Evolutionary conservation across 208 protist species (phyloP).

Genomic region (Porcisia deanei): DNA sequence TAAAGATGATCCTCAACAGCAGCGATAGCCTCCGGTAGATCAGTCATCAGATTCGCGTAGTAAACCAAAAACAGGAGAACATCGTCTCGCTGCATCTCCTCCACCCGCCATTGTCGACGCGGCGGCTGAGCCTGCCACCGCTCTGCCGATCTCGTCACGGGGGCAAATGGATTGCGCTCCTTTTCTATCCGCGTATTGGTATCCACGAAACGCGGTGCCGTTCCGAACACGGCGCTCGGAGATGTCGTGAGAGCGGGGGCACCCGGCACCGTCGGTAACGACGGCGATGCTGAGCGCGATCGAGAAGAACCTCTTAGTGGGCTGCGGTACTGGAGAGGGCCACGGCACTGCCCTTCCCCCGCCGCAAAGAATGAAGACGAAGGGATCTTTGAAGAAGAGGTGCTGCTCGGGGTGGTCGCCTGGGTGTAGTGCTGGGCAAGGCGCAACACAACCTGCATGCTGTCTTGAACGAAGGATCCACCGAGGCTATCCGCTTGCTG

Average conservation of each 20-base stretch:
- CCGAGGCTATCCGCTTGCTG: constrained; percentile 39
- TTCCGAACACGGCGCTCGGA: constrained; percentile 28
- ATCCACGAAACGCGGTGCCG: constrained; percentile 14
- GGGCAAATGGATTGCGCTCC: constrained; percentile 48
- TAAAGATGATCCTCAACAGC: constrained; percentile 58
- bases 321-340: no score
- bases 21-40: constrained; percentile 43
- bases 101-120: constrained; percentile 39
- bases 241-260: background rate
- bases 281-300: constrained; percentile 5
- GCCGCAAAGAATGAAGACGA: constrained; percentile 1
- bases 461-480: constrained; percentile 49
- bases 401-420: background rate
- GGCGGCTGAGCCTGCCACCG: background rate
- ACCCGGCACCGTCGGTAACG: background rate
- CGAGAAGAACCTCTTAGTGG: background rate
- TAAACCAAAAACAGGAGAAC: constrained; percentile 54
- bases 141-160: constrained; percentile 15
- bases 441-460: constrained; percentile 52
- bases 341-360: background rate
- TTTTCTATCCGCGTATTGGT: constrained; percentile 16
- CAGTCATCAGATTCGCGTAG: constrained; percentile 42
- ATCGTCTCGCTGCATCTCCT: constrained; percentile 51
- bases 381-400: background rate
- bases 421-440: constrained; percentile 56